A percentile compares a stretch with the other conserved stretches of the same genome.
These are phyloP conservation scores for Kernera saxatilis DNA, from an alignment of 345 rosid genomes.

Conservation along the genomic window DNA sequence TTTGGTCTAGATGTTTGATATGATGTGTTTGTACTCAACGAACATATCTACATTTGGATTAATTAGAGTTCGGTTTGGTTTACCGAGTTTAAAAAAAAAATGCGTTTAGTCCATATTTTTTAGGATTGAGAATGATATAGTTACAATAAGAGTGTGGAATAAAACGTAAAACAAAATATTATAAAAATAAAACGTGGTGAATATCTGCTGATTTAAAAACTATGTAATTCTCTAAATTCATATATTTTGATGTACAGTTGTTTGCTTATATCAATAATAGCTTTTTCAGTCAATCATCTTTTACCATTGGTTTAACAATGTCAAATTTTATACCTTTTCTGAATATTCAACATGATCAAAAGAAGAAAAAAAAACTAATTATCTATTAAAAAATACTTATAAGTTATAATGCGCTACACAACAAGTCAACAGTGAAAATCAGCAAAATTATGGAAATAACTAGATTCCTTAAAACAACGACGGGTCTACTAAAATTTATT, in stretches of 20 bases:
- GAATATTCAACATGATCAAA: not conserved
- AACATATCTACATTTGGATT: no score
- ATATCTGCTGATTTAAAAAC: no score
- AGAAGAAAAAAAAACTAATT: not conserved
- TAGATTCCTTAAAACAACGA: conserved; percentile 15
- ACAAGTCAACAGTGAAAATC: not conserved
- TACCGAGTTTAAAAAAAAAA: no score
- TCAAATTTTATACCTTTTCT: not conserved
- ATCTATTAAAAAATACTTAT: not conserved
- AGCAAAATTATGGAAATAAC: not conserved
- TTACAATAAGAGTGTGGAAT: not conserved
- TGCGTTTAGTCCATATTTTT: not conserved
- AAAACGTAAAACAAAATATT: not conserved
- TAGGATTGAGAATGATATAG: not conserved
- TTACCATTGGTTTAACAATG: not conserved
- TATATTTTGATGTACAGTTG: not conserved
- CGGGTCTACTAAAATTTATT: not conserved
- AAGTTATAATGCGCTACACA: conserved; percentile 6
- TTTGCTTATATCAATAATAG: not conserved
- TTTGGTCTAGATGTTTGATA: no score
- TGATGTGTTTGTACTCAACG: not conserved
- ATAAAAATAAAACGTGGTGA: no score
- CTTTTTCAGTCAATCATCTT: not conserved
- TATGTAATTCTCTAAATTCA: not conserved
- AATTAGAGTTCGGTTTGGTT: no score